Evolutionary conservation across 2,329 filamentous ascomycete species (phyloP).

Genomic region (Ophiostoma ips): DNA sequence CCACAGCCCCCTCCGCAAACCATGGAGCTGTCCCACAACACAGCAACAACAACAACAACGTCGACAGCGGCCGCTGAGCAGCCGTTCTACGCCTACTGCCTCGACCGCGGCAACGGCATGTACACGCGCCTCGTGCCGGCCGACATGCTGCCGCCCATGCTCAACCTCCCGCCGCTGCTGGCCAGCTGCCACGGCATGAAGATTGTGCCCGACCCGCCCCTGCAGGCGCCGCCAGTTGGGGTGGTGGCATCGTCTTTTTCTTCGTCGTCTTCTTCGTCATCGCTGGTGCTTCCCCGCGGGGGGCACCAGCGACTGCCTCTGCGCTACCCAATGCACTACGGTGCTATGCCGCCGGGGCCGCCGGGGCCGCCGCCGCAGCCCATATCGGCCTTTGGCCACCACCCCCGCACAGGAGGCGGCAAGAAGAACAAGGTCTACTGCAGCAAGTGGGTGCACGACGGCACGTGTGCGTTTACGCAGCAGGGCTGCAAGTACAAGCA

Average conservation of each 20-base stretch:
- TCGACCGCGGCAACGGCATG: constrained; percentile 37
- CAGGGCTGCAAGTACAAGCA: constrained; percentile 84
- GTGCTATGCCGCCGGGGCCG: not conserved
- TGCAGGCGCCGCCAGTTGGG: not conserved
- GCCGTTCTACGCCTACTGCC: constrained; percentile 33
- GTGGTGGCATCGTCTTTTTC: no score
- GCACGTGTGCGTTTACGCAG: constrained; percentile 71
- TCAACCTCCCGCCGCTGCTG: constrained; percentile 30
- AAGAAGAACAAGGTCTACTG: constrained; percentile 59
- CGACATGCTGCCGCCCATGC: constrained; percentile 34
- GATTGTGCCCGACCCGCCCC: constrained; percentile 23
- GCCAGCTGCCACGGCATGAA: constrained; percentile 28
- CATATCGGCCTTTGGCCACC: not conserved
- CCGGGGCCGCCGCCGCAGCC: not conserved
- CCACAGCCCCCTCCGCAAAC: no score
- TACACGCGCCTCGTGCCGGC: constrained; percentile 42
- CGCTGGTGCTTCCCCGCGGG: no score
- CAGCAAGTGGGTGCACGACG: constrained; percentile 79
- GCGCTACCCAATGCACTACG: not conserved
- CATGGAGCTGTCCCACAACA: no score
- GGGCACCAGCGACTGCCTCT: no score
- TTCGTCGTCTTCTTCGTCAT: no score
- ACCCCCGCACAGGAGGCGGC: no score
- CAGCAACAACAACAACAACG: no score
- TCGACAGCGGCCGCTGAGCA: not conserved